A percentile compares a stretch with the other conserved stretches of the same genome.
phyloP scores from a whole-genome alignment of 2,329 filamentous ascomycete species.

The Microsporum ferrugineum region DNA sequence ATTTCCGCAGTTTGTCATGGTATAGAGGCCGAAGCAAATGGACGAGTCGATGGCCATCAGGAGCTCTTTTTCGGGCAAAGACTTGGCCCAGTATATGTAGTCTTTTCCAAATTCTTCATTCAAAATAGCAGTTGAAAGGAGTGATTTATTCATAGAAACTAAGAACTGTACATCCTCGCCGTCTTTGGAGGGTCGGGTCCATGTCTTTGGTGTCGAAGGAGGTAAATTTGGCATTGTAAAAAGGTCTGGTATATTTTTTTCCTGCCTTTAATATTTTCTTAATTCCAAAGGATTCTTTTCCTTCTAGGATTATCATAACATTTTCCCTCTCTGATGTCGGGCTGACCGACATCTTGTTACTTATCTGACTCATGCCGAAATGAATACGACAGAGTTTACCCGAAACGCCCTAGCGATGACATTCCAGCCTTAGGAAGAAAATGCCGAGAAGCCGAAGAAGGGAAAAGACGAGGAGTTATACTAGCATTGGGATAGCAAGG shows the following conservation, averaged over 20 bases:
- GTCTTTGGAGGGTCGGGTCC: background rate
- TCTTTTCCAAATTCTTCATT: slow-evolving; percentile 47
- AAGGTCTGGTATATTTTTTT: background rate
- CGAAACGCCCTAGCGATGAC: background rate
- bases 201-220: background rate
- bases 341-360: background rate
- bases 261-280: background rate
- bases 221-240: background rate
- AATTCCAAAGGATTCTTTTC: background rate
- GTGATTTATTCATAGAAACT: slow-evolving; percentile 49
- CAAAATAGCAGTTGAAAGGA: slow-evolving; percentile 45
- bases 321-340: background rate
- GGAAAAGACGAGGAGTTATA: too few relatives aligned
- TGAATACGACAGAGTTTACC: background rate
- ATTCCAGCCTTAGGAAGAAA: too few relatives aligned
- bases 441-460: too few relatives aligned
- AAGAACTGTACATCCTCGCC: slow-evolving; percentile 35
- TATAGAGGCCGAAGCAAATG: slow-evolving; percentile 47
- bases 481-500: too few relatives aligned
- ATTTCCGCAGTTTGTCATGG: slow-evolving; percentile 6
- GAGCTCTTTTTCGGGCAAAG: slow-evolving; percentile 40
- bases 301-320: background rate
- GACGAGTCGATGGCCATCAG: slow-evolving; percentile 46
- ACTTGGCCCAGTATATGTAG: slow-evolving; percentile 50
- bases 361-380: background rate